A percentile compares a stretch with the other conserved stretches of the same genome.
phyloP scores from a whole-genome alignment of 2,329 filamentous ascomycete genomes.

The Paraphoma sp. region DNA sequence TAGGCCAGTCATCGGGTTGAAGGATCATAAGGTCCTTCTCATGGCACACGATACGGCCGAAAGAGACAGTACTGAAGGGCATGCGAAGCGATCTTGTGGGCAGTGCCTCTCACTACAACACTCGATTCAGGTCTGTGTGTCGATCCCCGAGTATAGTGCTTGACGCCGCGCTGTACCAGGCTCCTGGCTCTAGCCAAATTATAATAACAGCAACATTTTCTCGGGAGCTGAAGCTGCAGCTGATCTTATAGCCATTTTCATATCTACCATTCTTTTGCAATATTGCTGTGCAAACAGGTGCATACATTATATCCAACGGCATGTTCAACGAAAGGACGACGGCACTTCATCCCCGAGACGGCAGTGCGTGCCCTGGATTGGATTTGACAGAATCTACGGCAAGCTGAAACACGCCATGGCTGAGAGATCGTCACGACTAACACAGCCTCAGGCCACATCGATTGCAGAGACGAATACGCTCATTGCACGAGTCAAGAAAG shows the following conservation, averaged over 20 bases:
- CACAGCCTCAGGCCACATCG: not conserved
- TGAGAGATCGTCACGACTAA: not conserved
- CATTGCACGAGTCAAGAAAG: conserved; percentile 5
- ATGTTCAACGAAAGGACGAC: not conserved
- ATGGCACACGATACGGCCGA: conserved; percentile 1
- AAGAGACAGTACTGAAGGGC: not conserved
- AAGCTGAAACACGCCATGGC: not conserved
- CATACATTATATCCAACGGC: not conserved
- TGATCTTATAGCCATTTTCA: not conserved
- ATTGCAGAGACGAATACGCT: not conserved
- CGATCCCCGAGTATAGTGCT: conserved; percentile 3
- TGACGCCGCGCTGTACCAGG: not conserved
- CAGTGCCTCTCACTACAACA: conserved; percentile 1
- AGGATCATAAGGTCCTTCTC: not conserved
- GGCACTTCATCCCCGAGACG: not conserved
- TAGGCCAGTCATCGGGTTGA: not conserved
- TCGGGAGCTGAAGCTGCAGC: not conserved
- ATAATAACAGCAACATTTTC: not conserved
- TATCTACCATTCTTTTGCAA: not conserved
- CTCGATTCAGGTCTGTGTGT: conserved; percentile 3
- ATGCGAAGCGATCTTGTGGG: not conserved
- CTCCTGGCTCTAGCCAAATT: not conserved
- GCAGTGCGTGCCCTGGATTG: not conserved
- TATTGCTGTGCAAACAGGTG: not conserved
- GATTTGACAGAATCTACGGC: not conserved